A percentile compares a stretch with the other conserved stretches of the same genome.
phyloP scores from a whole-genome alignment of 2,329 filamentous ascomycete species.

The Colletotrichum sp. region DNA sequence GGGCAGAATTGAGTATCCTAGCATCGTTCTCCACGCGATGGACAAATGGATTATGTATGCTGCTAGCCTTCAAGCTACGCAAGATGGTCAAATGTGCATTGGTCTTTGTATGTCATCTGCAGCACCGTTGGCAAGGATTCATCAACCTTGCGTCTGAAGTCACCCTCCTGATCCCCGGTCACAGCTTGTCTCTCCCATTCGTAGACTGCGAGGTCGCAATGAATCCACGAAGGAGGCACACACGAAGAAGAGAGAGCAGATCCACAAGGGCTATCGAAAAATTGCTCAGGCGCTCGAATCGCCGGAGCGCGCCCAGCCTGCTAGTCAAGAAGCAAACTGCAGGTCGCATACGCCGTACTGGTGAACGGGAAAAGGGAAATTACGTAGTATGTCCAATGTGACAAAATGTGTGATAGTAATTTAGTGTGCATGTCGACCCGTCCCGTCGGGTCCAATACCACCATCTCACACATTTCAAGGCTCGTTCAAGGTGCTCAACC shows the following conservation, averaged over 20 bases:
- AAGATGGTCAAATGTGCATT: not conserved
- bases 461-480: not conserved
- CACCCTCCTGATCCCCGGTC: not conserved
- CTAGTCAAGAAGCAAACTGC: not conserved
- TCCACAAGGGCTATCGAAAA: not conserved
- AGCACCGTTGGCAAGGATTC: not conserved
- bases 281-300: not conserved
- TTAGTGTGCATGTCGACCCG: not conserved
- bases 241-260: not conserved
- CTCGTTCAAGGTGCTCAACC: not conserved
- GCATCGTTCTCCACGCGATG: not conserved
- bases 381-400: not conserved
- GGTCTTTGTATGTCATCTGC: not conserved
- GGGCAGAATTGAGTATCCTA: not conserved
- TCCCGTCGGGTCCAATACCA: not conserved
- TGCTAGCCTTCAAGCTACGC: not conserved
- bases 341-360: not conserved
- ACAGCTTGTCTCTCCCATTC: not conserved
- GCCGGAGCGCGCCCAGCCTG: not conserved
- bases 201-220: not conserved
- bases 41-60: not conserved
- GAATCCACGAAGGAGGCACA: not conserved
- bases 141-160: not conserved
- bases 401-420: not conserved
- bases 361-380: not conserved